Base-by-base conservation (phyloP, 2,329 filamentous ascomycete species). In the Myriosclerotinia scirpicola region DNA sequence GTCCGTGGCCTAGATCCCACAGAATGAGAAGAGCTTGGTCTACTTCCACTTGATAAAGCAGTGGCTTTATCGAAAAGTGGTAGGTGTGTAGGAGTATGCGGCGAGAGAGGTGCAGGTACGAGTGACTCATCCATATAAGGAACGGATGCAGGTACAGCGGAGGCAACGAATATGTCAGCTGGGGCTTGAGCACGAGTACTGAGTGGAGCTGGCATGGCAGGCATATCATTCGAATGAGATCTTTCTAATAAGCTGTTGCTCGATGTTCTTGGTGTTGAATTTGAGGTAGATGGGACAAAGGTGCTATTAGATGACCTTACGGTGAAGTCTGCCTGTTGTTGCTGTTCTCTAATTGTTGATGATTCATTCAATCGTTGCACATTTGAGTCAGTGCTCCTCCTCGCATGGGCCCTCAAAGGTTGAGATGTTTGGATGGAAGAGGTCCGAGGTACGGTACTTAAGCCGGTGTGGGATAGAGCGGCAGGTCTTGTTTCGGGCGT, bases 391-490 rank as follows among this genome's bases (percentile, higher is more conserved):
- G 74, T 76, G 50, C 65, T 74, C 48, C 73, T 77, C 65, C 75
- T 72, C 9, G 68, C 66, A 48, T 64, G 64, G 26, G 74, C 70
- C n/a, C 73, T 72, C 17, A 61, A 61, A 63, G 64, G 48, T 22
- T 62, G 54, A 30, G 50, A 26, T 40, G 59, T 40, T 60, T 67
- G 40, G 12, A 68, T 53, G 44, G 70, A 67, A 34, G 69, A 64
- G 64, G 73, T 72, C 34, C 69, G 69, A 67, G 81, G 76, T 53
- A 81, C 80, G 6, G 81, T 69, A 2, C 79, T 77, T 11, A 92
- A 78, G 73, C 93, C 90, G 2, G 86, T 90, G 56, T 88, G 85
- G 22, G 90, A 91, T 30, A 85, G 83, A 30, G 84, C 81, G 15
- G 85, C 83, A 53, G 83, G 82, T 62, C 81, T 79, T 36, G 79